Evolutionary conservation across 306 rosid species (phyloP).

Genomic region (Herpetospermum pedunculosum): DNA sequence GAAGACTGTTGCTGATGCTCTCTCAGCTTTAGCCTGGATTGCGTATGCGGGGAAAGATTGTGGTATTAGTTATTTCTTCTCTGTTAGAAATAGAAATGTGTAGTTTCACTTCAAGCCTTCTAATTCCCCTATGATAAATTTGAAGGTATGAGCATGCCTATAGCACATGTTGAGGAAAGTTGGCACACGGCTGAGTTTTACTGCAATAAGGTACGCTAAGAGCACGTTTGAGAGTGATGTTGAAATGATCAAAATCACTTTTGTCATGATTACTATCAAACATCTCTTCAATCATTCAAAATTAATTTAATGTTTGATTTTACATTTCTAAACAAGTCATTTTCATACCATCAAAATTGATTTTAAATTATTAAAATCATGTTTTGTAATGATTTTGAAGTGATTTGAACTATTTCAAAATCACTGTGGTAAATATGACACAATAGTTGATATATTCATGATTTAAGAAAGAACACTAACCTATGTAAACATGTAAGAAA

Average conservation of each 20-base stretch:
- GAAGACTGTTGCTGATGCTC: conserved; percentile 83
- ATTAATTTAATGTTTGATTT: no score
- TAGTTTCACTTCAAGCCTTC: neutral
- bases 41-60: conserved; percentile 79
- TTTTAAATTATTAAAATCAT: no score
- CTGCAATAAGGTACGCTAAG: conserved; percentile 75
- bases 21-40: conserved; percentile 92
- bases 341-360: no score
- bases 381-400: no score
- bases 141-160: conserved; percentile 95
- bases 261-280: no score
- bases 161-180: conserved; percentile 91
- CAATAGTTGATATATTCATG: neutral
- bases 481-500: neutral
- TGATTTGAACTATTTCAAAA: no score
- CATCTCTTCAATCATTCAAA: no score
- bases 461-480: neutral
- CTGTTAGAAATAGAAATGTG: neutral
- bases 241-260: no score
- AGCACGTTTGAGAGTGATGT: no score
- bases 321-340: no score
- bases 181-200: conserved; percentile 99
- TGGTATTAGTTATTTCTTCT: conserved; percentile 28
- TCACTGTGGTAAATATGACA: no score
- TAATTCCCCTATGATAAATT: conserved; percentile 19